These are phyloP conservation scores for Phytophthora megakarya DNA, from an alignment of 352 stramenopile genomes.

Conservation along the genomic window DNA sequence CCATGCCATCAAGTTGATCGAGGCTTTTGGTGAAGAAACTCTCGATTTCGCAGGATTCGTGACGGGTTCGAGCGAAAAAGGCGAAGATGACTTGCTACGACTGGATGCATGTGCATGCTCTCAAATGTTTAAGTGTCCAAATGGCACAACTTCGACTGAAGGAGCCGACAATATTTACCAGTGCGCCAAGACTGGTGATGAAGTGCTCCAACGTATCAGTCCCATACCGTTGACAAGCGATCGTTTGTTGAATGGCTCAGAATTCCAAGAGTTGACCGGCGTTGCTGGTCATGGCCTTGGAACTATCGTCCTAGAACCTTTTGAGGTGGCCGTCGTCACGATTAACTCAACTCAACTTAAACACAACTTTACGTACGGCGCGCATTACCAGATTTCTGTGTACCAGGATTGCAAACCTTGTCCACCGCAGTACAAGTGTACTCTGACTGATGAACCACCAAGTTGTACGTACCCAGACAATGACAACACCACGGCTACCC, in stretches of 20 bases:
- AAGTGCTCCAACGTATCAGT: constrained; percentile 89
- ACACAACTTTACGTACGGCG: constrained; percentile 95
- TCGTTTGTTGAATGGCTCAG: constrained; percentile 59
- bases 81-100: constrained; percentile 51
- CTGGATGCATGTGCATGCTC: constrained; percentile 95
- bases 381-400: constrained; percentile 94
- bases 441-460: constrained; percentile 43
- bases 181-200: constrained; percentile 90
- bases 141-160: constrained; percentile 84
- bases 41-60: constrained; percentile 78
- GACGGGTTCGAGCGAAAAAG: constrained; percentile 25
- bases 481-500: constrained; percentile 45
- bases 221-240: constrained; percentile 69
- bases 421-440: constrained; percentile 91
- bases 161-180: constrained; percentile 82
- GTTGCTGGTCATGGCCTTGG: constrained; percentile 54
- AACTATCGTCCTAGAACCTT: constrained; percentile 80
- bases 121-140: constrained; percentile 93
- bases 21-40: constrained; percentile 87
- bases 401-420: constrained; percentile 97
- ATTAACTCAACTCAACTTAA: constrained; percentile 91
- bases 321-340: constrained; percentile 92
- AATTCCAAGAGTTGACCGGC: constrained; percentile 82
- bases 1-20: constrained; percentile 84
- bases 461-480: constrained; percentile 72